phyloP scores from a whole-genome alignment of 495 filamentous ascomycete genomes.

The Aspergillus sclerotiicarbonarius region DNA sequence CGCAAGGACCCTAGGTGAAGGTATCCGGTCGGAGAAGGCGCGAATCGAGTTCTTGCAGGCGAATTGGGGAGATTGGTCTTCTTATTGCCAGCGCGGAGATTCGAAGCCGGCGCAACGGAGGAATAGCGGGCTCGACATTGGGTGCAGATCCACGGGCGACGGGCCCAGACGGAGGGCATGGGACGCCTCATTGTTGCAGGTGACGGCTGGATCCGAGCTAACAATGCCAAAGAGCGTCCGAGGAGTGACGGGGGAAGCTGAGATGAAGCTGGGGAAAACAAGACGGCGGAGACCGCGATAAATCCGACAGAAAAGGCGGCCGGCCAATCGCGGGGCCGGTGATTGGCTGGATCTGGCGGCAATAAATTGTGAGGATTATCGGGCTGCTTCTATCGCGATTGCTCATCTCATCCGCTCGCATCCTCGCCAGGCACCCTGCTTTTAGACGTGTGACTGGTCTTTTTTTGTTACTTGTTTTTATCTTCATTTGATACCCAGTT shows the following conservation, averaged over 20 bases:
- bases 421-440: background rate
- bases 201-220: background rate
- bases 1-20: conserved; percentile 88
- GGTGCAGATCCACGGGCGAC: conserved; percentile 41
- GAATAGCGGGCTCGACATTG: conserved; percentile 37
- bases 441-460: background rate
- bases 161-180: conserved; percentile 27
- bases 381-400: background rate
- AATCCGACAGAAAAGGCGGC: conserved; percentile 6
- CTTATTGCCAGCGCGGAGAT: conserved; percentile 24
- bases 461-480: background rate
- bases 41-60: conserved; percentile 89
- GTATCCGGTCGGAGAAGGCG: conserved; percentile 91
- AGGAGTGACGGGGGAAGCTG: background rate
- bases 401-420: background rate
- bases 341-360: background rate
- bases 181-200: conserved; percentile 28
- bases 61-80: conserved; percentile 48
- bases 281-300: background rate
- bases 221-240: background rate
- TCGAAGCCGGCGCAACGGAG: conserved; percentile 23
- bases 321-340: background rate
- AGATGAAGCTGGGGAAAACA: background rate
- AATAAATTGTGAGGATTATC: conserved; percentile 1
- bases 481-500: background rate